Conservation (phyloP, 306 rosid species). For the Leucaena leucocephala region DNA sequence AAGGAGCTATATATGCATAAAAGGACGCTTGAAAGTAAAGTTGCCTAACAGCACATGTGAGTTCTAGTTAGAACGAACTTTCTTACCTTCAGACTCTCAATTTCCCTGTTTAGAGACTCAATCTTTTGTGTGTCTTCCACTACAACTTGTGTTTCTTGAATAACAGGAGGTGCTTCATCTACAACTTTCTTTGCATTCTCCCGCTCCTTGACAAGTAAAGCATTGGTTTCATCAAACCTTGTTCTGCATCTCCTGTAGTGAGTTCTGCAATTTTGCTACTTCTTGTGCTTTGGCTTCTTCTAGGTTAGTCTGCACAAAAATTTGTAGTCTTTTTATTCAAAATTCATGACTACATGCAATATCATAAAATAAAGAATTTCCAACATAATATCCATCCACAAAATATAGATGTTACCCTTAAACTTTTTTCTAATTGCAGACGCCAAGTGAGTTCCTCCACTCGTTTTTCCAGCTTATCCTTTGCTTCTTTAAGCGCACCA, state of each 20-base stretch:
- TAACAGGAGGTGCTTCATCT: slow-evolving; percentile 73
- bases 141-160: slow-evolving; percentile 74
- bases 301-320: slow-evolving; percentile 72
- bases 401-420: slow-evolving; percentile 62
- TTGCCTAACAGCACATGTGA: slow-evolving; percentile 19
- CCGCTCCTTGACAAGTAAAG: slow-evolving; percentile 62
- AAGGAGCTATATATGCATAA: slow-evolving; percentile 28
- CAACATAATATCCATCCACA: background rate
- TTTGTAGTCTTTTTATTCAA: slow-evolving; percentile 30
- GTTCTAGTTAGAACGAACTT: slow-evolving; percentile 34
- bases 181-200: slow-evolving; percentile 61
- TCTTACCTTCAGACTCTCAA: slow-evolving; percentile 69
- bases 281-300: slow-evolving; percentile 83
- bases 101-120: slow-evolving; percentile 61
- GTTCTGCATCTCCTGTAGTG: slow-evolving; percentile 71
- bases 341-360: slow-evolving; percentile 30
- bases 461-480: slow-evolving; percentile 78
- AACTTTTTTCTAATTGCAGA: slow-evolving; percentile 76
- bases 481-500: slow-evolving; percentile 86
- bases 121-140: slow-evolving; percentile 75
- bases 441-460: slow-evolving; percentile 93
- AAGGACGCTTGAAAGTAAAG: slow-evolving; percentile 28
- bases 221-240: slow-evolving; percentile 71
- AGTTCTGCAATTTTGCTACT: slow-evolving; percentile 68
- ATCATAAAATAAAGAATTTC: slow-evolving; percentile 14